A percentile compares a stretch with the other conserved stretches of the same genome.
Conservation (phyloP, 1,139 yeast species). For the Lodderomyces orthopsilosis region DNA sequence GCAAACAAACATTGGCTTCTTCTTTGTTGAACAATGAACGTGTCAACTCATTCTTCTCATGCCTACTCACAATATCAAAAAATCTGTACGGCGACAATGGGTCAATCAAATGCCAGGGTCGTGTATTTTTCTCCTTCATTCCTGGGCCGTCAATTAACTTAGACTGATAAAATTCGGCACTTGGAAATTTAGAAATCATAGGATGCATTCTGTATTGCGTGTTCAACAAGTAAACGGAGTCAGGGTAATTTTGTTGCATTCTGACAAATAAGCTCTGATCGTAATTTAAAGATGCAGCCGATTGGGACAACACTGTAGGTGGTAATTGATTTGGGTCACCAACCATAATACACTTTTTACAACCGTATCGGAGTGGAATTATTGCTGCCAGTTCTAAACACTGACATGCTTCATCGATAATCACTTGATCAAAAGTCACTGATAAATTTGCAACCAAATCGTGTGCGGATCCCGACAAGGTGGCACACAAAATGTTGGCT, state of each 20-base stretch:
- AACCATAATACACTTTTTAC: conserved; percentile 90
- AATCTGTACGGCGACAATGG: conserved; percentile 74
- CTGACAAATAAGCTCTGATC: conserved; percentile 94
- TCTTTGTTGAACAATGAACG: conserved; percentile 66
- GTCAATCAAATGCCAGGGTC: conserved; percentile 69
- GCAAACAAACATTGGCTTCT: conserved; percentile 74
- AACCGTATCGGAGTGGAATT: conserved; percentile 91
- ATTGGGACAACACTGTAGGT: conserved; percentile 94
- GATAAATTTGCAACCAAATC: conserved; percentile 74
- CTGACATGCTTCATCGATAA: conserved; percentile 98
- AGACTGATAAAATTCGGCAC: conserved; percentile 74
- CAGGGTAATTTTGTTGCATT: conserved; percentile 70
- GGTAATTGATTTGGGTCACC: conserved; percentile 99
- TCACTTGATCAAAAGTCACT: conserved; percentile 84
- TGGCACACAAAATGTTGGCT: conserved; percentile 90
- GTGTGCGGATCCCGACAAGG: conserved; percentile 94
- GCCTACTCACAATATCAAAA: conserved; percentile 66
- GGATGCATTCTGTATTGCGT: conserved; percentile 99
- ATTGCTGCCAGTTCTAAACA: conserved; percentile 91
- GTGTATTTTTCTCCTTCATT: conserved; percentile 54
- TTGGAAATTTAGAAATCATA: conserved; percentile 81
- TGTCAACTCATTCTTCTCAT: conserved; percentile 59
- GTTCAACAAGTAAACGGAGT: conserved; percentile 69
- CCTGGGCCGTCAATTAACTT: conserved; percentile 71
- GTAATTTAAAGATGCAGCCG: conserved; percentile 75